These are phyloP conservation scores for Gossypium trilobum DNA, from an alignment of 441 rosid species.

Conservation along the genomic window DNA sequence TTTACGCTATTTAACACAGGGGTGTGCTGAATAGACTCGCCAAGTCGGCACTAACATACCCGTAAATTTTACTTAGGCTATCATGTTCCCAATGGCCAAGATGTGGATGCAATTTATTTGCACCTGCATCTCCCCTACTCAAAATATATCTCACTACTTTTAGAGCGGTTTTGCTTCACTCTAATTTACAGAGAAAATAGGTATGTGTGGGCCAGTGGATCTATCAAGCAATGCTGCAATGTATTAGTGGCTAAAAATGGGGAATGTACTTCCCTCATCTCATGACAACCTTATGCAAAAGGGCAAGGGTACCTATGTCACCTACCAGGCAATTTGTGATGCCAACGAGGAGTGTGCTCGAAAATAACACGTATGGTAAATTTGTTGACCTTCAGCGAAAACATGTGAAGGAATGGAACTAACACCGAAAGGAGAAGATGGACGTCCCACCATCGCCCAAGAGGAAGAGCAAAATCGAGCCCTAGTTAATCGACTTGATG, in stretches of 20 bases:
- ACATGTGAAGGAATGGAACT: neutral
- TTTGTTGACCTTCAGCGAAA: neutral
- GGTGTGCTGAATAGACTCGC: neutral
- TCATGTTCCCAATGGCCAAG: neutral
- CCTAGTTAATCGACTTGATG: neutral
- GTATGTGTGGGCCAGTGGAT: neutral
- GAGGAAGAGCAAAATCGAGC: neutral
- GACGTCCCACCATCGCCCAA: neutral
- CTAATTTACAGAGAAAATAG: no score
- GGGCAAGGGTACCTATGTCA: neutral
- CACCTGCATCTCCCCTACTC: neutral
- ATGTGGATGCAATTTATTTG: neutral
- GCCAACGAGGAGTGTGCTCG: neutral
- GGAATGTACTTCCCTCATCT: neutral
- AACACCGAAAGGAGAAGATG: neutral
- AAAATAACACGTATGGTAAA: no score
- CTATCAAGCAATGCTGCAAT: neutral
- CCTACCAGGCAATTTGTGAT: neutral
- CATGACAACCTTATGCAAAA: neutral
- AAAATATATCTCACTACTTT: neutral
- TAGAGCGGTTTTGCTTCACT: neutral
- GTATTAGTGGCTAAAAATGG: neutral
- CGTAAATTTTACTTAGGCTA: neutral
- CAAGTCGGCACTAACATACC: neutral
- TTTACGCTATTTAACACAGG: neutral